Percentiles rank a stretch among this genome's conserved stretches.
These are phyloP conservation scores for Avena insularis DNA, from an alignment of 176 grass and related monocot species.

Conservation along the genomic window DNA sequence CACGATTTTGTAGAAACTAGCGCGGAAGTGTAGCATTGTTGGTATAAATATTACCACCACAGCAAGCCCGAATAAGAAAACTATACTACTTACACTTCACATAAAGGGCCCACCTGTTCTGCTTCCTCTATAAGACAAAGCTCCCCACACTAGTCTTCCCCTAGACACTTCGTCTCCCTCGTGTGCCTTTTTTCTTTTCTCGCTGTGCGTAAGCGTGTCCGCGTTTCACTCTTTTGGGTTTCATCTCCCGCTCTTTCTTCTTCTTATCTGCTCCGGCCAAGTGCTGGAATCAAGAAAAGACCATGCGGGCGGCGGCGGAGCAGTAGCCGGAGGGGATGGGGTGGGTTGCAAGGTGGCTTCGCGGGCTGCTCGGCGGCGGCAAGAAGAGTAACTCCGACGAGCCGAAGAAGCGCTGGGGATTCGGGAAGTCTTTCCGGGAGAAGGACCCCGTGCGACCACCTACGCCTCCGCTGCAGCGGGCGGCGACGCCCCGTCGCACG, in stretches of 20 bases:
- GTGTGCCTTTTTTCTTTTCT: background rate
- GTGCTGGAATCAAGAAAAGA: background rate
- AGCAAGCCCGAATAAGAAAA: too few species aligned
- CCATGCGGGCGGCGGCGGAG: conserved; percentile 17
- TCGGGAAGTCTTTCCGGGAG: conserved; percentile 81
- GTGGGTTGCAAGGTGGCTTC: conserved; percentile 75
- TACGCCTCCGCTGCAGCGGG: conserved; percentile 10
- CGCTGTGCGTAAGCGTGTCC: conserved; percentile 16
- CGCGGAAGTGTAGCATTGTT: too few species aligned
- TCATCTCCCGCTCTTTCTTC: conserved; percentile 70
- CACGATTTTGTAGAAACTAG: too few species aligned
- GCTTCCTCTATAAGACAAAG: conserved; percentile 54
- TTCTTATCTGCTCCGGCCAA: background rate
- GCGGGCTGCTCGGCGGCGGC: conserved; percentile 64
- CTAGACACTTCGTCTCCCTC: conserved; percentile 7
- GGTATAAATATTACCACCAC: background rate
- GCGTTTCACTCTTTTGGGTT: conserved; percentile 46
- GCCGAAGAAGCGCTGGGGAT: conserved; percentile 59
- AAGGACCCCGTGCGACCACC: conserved; percentile 38
- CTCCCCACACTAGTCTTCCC: conserved; percentile 6
- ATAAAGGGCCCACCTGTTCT: background rate
- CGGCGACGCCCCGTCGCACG: conserved; percentile 32
- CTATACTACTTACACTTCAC: background rate
- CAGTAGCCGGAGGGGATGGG: conserved; percentile 60
- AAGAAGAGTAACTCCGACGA: conserved; percentile 51